phyloP scores from a whole-genome alignment of 2,329 filamentous ascomycete species.

The Fonsecaea multimorphosa region DNA sequence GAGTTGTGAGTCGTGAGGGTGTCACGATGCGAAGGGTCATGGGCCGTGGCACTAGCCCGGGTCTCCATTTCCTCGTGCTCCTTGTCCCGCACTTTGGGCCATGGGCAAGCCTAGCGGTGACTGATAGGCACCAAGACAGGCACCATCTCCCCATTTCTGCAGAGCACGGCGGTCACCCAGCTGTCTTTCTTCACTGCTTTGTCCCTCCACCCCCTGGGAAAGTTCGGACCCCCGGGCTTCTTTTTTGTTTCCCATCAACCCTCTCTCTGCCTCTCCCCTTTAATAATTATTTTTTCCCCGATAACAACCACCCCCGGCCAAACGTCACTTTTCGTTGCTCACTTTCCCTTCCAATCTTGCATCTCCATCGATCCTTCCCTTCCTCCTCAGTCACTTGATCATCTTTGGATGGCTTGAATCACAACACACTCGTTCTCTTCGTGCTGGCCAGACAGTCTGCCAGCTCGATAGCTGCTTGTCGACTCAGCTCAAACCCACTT shows the following conservation, averaged over 20 bases:
- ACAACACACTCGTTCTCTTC: constrained; percentile 5
- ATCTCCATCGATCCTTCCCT: neutral
- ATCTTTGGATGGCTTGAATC: constrained; percentile 7
- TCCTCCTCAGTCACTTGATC: neutral
- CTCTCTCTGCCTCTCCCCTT: constrained; percentile 1
- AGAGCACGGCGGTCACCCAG: neutral
- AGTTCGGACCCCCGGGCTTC: neutral
- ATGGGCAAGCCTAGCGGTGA: neutral
- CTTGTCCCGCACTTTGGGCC: constrained; percentile 9
- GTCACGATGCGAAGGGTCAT: neutral
- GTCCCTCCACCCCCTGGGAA: constrained; percentile 12
- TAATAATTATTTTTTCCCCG: neutral
- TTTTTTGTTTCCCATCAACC: neutral
- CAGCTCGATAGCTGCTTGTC: neutral
- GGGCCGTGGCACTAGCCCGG: neutral
- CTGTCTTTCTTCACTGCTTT: neutral
- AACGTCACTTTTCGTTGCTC: constrained; percentile 7
- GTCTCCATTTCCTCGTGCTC: neutral
- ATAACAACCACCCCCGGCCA: neutral
- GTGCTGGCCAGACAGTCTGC: neutral
- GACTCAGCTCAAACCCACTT: neutral
- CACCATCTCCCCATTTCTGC: neutral
- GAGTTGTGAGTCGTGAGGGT: neutral
- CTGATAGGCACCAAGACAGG: constrained; percentile 2
- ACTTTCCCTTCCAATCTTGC: constrained; percentile 3